Percentiles rank a stretch among this genome's conserved stretches.
phyloP scores from a whole-genome alignment of 306 rosid genomes.

The Trifolium repens region DNA sequence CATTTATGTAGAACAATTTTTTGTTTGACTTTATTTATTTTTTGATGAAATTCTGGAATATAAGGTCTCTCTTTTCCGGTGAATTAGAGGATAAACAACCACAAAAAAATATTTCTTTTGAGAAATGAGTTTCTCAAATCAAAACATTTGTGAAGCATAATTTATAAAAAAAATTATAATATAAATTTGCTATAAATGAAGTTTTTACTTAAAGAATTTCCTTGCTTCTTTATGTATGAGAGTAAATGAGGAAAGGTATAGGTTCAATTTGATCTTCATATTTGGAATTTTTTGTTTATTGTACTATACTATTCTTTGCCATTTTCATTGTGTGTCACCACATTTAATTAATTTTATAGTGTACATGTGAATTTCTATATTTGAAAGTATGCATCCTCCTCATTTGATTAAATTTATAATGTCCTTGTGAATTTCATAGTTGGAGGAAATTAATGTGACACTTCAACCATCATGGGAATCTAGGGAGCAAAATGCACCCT shows the following conservation, averaged over 20 bases:
- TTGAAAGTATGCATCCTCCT: constrained; percentile 35
- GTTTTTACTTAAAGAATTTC: not conserved
- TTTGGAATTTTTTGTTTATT: not conserved
- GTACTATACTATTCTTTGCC: too few species aligned
- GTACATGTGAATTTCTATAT: constrained; percentile 44
- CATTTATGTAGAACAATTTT: too few species aligned
- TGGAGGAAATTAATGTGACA: constrained; percentile 51
- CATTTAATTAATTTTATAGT: not conserved
- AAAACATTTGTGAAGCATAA: too few species aligned
- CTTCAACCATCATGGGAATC: constrained; percentile 54
- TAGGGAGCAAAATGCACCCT: constrained; percentile 51
- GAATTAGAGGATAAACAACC: too few species aligned
- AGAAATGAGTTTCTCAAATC: too few species aligned
- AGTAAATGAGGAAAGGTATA: not conserved
- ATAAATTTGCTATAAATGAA: not conserved
- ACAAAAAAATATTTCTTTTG: too few species aligned
- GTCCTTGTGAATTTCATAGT: constrained; percentile 45
- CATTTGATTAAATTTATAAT: constrained; percentile 21
- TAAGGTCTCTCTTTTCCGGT: too few species aligned
- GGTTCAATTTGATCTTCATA: not conserved
- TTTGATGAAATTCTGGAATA: too few species aligned
- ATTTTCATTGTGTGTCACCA: not conserved
- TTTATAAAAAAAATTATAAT: too few species aligned
- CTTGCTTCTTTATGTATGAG: too few species aligned
- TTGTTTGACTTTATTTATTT: too few species aligned